A percentile compares a stretch with the other conserved stretches of the same genome.
Conservation (phyloP, 2,329 filamentous ascomycete genomes). For the Lasiodiplodia citricola region DNA sequence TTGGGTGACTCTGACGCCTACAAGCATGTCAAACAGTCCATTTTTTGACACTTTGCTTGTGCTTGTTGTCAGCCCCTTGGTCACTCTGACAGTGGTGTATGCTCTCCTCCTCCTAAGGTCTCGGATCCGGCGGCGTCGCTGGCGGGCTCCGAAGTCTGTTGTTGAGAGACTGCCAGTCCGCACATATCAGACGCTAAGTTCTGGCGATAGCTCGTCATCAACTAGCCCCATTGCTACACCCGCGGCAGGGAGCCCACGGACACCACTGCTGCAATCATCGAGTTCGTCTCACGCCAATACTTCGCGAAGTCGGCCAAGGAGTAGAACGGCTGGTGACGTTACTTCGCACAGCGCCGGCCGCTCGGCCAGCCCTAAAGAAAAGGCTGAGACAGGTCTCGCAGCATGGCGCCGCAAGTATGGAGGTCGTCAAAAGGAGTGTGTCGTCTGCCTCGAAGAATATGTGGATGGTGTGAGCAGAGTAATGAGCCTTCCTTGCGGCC, state of each 20-base stretch:
- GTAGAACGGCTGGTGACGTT: constrained; percentile 68
- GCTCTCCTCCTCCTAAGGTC: constrained; percentile 85
- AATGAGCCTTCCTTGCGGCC: constrained; percentile 96
- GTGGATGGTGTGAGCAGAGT: constrained; percentile 91
- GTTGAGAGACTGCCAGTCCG: constrained; percentile 93
- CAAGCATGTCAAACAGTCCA: constrained; percentile 82
- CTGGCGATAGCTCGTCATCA: constrained; percentile 62
- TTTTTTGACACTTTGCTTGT: constrained; percentile 98
- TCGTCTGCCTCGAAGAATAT: constrained; percentile 96
- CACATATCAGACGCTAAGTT: constrained; percentile 86
- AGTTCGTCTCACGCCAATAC: constrained; percentile 32
- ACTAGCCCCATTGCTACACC: constrained; percentile 67
- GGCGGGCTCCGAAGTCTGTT: constrained; percentile 96
- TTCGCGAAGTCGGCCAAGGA: constrained; percentile 64
- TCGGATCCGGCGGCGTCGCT: constrained; percentile 84
- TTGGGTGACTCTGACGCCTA: constrained; percentile 95
- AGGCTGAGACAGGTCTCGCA: constrained; percentile 55
- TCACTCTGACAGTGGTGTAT: constrained; percentile 93
- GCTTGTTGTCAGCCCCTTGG: constrained; percentile 89
- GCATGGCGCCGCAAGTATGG: constrained; percentile 65
- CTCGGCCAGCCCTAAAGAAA: constrained; percentile 54
- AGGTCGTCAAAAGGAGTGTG: constrained; percentile 80
- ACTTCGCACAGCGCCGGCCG: constrained; percentile 36
- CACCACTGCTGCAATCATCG: constrained; percentile 71
- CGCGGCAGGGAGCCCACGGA: constrained; percentile 71